Percentiles rank a stretch among this genome's conserved stretches.
These are phyloP conservation scores for Nannochloropsis granulata DNA, from an alignment of 108 stramenopile genomes.

Conservation along the genomic window DNA sequence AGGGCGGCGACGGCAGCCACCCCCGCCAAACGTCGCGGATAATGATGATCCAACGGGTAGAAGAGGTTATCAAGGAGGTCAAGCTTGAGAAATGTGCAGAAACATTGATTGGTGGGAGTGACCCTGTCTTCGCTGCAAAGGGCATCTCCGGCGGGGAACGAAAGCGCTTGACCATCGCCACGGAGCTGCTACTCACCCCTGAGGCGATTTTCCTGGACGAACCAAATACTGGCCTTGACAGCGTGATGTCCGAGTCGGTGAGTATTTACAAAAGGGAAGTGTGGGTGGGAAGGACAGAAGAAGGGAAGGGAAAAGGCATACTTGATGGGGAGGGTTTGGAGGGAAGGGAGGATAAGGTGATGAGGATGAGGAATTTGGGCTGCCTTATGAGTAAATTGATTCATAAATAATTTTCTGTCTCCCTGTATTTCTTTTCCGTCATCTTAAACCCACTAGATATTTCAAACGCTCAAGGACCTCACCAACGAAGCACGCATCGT, in stretches of 20 bases:
- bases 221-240: neutral
- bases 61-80: neutral
- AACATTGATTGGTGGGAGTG: neutral
- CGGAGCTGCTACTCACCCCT: neutral
- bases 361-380: too few relatives aligned
- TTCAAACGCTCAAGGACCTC: neutral
- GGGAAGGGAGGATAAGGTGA: too few relatives aligned
- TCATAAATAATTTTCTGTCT: too few relatives aligned
- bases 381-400: too few relatives aligned
- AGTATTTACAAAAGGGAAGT: neutral
- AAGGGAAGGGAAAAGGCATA: neutral
- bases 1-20: neutral
- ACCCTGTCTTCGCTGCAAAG: neutral
- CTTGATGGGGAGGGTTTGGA: too few relatives aligned
- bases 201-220: neutral
- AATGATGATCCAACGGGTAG: neutral
- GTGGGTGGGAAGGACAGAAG: neutral
- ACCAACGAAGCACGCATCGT: neutral
- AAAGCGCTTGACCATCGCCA: neutral
- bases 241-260: conserved; percentile 11
- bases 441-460: neutral
- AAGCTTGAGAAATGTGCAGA: neutral
- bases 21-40: neutral
- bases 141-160: conserved; percentile 17
- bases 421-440: too few relatives aligned